Base-by-base conservation (phyloP, 768 basidiomycete species). In the Auriscalpium vulgare region DNA sequence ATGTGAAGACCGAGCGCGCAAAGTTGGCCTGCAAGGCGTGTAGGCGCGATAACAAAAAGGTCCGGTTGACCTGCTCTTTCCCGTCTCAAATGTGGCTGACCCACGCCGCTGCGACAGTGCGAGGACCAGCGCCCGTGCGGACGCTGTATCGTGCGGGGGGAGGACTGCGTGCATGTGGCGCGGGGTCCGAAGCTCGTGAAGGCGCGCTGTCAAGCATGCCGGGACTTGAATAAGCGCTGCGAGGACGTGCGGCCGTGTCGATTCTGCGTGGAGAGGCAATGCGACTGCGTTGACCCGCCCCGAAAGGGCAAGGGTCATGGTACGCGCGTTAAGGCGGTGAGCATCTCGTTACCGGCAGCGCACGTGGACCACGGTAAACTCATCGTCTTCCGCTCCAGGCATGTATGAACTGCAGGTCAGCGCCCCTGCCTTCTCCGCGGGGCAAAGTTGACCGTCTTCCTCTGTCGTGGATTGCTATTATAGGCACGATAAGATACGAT, bases 21-120 rank as follows among this genome's bases (percentile, higher is more conserved):
- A 84, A 83, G 62, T 55, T 80, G 55, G 82, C 83, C 2, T 85
- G 83, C 67, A 74, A 76, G 60, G 78, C 69, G 50, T 85, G 84
- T 67, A 76, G 81, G 34, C 77, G 77, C 58, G 83, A 83, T 61
- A 85, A 85, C 63, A 84, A 84, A 67, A 84, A 85, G 80, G 83
- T 77, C 53, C 6, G 64, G 5, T 10, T 14, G 16, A 10, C 29
- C 37, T 9, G 16, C 17, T 16, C 4, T 29, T 5, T 43, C 29
- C 16, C 38, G 45, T n/a, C 38, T 36, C 29, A 17, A 36, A 4
- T 23, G 19, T 44, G 47, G 11, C 55, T 50, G 40, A 53, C 51
- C 29, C 5, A 29, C 37, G 34, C 21, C 14, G 16, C 2, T 16
- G 34, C 37, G 36, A 21, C 51, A 85, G 83, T 85, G 83, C 61